Conservation (phyloP, 1,284 basidiomycete genomes). For the Austroboletus niveus region DNA sequence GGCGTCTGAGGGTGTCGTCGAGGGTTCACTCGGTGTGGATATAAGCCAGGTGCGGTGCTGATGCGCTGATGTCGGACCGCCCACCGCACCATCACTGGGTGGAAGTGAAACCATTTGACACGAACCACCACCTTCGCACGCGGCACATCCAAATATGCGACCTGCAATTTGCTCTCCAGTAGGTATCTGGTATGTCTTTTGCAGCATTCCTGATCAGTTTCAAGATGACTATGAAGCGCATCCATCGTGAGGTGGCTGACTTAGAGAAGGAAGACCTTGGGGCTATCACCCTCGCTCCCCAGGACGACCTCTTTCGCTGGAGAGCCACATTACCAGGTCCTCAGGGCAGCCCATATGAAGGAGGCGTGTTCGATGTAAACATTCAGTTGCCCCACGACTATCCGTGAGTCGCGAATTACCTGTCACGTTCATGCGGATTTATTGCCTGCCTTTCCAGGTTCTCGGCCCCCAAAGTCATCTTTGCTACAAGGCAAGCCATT, state of each 20-base stretch:
- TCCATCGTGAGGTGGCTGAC: conserved; percentile 85
- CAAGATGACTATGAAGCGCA: conserved; percentile 83
- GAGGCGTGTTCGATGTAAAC: conserved; percentile 78
- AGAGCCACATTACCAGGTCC: conserved; percentile 77
- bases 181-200: conserved; percentile 1
- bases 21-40: conserved; percentile 7
- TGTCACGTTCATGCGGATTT: background rate
- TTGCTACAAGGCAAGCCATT: conserved; percentile 64
- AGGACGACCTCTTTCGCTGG: conserved; percentile 63
- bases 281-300: conserved; percentile 68
- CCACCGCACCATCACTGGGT: too few relatives aligned
- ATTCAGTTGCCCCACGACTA: conserved; percentile 76
- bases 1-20: conserved; percentile 5
- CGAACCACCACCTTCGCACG: too few relatives aligned
- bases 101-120: too few relatives aligned
- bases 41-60: too few relatives aligned
- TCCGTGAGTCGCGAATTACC: conserved; percentile 50
- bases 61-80: too few relatives aligned
- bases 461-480: conserved; percentile 76
- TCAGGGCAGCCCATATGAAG: conserved; percentile 84
- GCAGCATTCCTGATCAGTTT: conserved; percentile 9
- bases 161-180: conserved; percentile 22
- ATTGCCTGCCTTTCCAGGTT: conserved; percentile 50
- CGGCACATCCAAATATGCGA: conserved; percentile 17
- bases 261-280: conserved; percentile 83